Evolutionary conservation across 2,329 filamentous ascomycete genomes (phyloP), one percentile per base, ranked within the genome.

Genomic region (Ophiostoma ulmi): DNA sequence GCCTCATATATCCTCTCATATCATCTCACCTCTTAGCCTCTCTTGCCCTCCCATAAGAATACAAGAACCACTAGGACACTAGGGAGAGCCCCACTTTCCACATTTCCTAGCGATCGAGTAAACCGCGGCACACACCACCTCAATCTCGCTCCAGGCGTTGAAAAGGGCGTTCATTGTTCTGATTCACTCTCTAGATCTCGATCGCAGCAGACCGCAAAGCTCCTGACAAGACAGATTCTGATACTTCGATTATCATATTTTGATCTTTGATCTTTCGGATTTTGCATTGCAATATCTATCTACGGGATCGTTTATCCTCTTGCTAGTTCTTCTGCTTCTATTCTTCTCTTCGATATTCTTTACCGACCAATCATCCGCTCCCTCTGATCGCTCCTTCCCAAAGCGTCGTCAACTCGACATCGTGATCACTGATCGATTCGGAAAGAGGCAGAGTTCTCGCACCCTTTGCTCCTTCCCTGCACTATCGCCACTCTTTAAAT

Each of bases 121-220:
- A n/a, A 14, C 8, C 61, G 31, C 35, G 35, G 26, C 61, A 31
- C 36, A 67, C 36, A 63, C 26, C 44, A 35, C 5, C 61, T 36
- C 26, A 65, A 68, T 66, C 58, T 31, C 58, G 63, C 63, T 36
- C 48, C 64, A 58, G 65, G 67, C 69, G 58, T 35, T 35, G 14
- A 55, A 22, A 68, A 39, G 64, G 55, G 48, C 35, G 17, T 22
- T 44, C 52, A 39, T 35, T 48, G 52, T 67, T 36, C 67, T 71
- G 67, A 69, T 71, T 66, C 61, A 58, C 48, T n/a, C 58, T 22
- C 61, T 38, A 41, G 67, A 71, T 71, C 70, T 71, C 70, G 67
- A 71, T 71, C 70, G 61, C 31, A 17, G 17, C 17, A 64, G 61
- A 38, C 17, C 14, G 20, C n/a, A 31, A 31, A 31, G 31, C 31